These are phyloP conservation scores for Zymoseptoria pseudotritici DNA, from an alignment of 2,329 filamentous ascomycete species.

Conservation along the genomic window DNA sequence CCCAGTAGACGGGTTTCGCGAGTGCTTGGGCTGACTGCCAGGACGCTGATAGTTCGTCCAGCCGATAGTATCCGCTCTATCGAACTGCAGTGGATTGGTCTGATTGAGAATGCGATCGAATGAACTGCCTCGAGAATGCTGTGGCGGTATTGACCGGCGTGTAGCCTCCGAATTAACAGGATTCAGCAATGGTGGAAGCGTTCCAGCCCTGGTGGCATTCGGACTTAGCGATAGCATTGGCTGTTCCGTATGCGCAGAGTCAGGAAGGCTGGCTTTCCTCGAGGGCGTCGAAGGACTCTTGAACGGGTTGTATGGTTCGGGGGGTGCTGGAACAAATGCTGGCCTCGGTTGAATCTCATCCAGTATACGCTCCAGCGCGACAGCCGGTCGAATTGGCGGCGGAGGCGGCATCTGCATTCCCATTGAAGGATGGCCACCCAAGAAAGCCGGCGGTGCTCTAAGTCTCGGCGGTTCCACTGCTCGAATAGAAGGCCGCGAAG, in stretches of 20 bases:
- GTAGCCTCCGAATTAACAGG: background rate
- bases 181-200: background rate
- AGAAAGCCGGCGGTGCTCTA: slow-evolving; percentile 2
- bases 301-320: background rate
- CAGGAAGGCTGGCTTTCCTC: background rate
- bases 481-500: slow-evolving; percentile 16
- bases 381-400: slow-evolving; percentile 3
- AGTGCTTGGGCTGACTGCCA: slow-evolving; percentile 2
- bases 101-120: background rate
- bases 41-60: slow-evolving; percentile 12
- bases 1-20: background rate
- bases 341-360: background rate
- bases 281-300: background rate
- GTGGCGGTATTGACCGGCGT: background rate
- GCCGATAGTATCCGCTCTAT: background rate
- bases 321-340: background rate
- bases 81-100: background rate
- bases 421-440: slow-evolving; percentile 2
- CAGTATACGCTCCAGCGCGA: slow-evolving; percentile 1
- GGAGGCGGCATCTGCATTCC: slow-evolving; percentile 10
- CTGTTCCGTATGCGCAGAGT: slow-evolving; percentile 1
- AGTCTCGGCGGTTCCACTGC: slow-evolving; percentile 1
- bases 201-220: background rate
- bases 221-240: slow-evolving; percentile 3
- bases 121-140: background rate